Conservation (phyloP, 2,329 filamentous ascomycete species). For the Penicillium sp. region DNA sequence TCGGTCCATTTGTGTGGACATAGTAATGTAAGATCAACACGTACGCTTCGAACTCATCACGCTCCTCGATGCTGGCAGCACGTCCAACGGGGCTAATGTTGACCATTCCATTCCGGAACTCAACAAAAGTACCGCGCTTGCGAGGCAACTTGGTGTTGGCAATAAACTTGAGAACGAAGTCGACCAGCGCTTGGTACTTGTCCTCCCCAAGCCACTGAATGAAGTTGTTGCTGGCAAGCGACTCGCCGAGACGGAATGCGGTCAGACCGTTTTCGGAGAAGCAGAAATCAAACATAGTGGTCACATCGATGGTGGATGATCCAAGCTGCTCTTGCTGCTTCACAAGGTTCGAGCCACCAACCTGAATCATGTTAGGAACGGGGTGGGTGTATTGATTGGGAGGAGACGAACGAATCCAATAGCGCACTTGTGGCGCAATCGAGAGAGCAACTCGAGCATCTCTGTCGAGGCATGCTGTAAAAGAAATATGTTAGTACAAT, state of each 20-base stretch:
- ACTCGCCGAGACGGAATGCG: constrained; percentile 78
- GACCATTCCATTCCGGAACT: constrained; percentile 67
- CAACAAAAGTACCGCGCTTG: constrained; percentile 67
- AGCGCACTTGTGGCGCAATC: constrained; percentile 64
- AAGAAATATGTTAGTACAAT: constrained; percentile 6
- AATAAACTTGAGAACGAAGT: constrained; percentile 61
- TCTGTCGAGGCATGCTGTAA: constrained; percentile 68
- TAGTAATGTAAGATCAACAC: constrained; percentile 13
- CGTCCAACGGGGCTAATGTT: constrained; percentile 67
- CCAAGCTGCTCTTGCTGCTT: constrained; percentile 98
- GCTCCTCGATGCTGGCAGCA: constrained; percentile 78
- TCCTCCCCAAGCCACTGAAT: constrained; percentile 88
- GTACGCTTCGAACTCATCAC: constrained; percentile 71
- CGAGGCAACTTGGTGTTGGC: constrained; percentile 61
- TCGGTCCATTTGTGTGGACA: neutral
- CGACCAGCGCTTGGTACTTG: constrained; percentile 62
- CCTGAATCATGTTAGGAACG: constrained; percentile 33
- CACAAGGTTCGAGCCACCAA: constrained; percentile 84
- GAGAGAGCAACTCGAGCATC: constrained; percentile 76
- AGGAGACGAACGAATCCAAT: constrained; percentile 33
- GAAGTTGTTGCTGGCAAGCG: constrained; percentile 78
- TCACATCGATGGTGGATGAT: constrained; percentile 66
- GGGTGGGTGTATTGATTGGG: neutral
- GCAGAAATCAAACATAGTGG: constrained; percentile 91
- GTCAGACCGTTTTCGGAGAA: constrained; percentile 97